A percentile compares a stretch with the other conserved stretches of the same genome.
Evolutionary conservation across 257 asterid species (phyloP).

Genomic region (Solanum appendiculatum): DNA sequence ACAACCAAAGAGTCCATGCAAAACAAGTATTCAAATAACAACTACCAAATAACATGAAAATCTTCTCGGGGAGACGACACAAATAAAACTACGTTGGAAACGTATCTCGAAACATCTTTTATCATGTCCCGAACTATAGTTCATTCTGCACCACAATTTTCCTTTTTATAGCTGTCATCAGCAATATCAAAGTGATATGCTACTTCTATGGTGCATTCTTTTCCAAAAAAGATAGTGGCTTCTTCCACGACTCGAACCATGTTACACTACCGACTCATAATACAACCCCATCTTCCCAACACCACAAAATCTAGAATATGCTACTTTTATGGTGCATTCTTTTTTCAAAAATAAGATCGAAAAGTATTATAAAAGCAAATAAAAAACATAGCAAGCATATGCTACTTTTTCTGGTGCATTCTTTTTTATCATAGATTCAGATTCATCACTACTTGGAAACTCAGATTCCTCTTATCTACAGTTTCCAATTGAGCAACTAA

Average conservation of each 20-base stretch:
- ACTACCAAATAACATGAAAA: background rate
- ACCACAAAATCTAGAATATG: background rate
- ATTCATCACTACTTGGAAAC: background rate
- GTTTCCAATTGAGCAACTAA: background rate
- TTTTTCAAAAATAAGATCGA: background rate
- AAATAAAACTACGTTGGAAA: background rate
- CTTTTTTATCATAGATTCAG: background rate
- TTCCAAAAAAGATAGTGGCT: background rate
- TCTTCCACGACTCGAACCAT: background rate
- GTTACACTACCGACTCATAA: background rate
- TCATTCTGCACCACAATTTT: background rate
- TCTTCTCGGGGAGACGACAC: background rate
- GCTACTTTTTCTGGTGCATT: background rate
- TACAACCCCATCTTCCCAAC: background rate
- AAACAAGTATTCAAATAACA: background rate
- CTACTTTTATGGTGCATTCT: background rate
- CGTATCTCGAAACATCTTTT: background rate
- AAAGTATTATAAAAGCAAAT: background rate
- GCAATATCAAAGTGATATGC: background rate
- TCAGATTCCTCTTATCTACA: background rate
- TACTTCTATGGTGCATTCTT: background rate
- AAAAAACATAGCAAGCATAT: background rate
- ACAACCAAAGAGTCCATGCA: background rate
- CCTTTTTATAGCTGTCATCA: background rate
- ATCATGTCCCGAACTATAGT: background rate